These are phyloP conservation scores for Cladosporium sp. DNA, from an alignment of 2,329 filamentous ascomycete genomes.

Conservation along the genomic window DNA sequence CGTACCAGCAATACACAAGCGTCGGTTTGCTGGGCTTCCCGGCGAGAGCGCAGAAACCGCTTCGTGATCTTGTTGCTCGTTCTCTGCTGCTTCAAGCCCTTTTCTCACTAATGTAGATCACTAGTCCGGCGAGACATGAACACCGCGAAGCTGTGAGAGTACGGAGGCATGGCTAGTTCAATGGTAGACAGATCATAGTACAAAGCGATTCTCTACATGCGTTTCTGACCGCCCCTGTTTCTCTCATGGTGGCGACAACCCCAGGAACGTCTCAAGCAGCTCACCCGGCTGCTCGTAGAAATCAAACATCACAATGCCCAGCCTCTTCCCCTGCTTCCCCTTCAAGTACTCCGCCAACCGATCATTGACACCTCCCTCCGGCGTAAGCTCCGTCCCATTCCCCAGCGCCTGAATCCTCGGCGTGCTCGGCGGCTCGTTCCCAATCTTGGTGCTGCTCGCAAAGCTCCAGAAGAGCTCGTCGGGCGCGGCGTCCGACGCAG, in stretches of 20 bases:
- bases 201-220: no score
- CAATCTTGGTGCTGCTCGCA: slow-evolving; percentile 39
- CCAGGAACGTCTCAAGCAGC: slow-evolving; percentile 37
- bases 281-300: slow-evolving; percentile 42
- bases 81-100: no score
- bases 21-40: no score
- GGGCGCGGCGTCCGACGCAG: slow-evolving; percentile 26
- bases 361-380: slow-evolving; percentile 41
- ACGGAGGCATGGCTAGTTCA: no score
- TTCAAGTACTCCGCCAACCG: slow-evolving; percentile 34
- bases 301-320: slow-evolving; percentile 50
- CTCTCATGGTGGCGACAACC: slow-evolving; percentile 9
- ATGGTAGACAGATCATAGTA: no score
- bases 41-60: no score
- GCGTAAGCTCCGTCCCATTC: slow-evolving; percentile 31
- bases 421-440: slow-evolving; percentile 34
- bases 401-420: slow-evolving; percentile 44
- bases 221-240: no score
- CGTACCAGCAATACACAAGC: no score
- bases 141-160: no score
- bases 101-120: no score
- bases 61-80: no score
- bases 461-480: slow-evolving; percentile 45
- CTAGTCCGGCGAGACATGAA: no score
- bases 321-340: slow-evolving; percentile 35